Evolutionary conservation across 2,329 filamentous ascomycete genomes (phyloP), one percentile per base, ranked within the genome.

Genomic region (Fonsecaea erecta): DNA sequence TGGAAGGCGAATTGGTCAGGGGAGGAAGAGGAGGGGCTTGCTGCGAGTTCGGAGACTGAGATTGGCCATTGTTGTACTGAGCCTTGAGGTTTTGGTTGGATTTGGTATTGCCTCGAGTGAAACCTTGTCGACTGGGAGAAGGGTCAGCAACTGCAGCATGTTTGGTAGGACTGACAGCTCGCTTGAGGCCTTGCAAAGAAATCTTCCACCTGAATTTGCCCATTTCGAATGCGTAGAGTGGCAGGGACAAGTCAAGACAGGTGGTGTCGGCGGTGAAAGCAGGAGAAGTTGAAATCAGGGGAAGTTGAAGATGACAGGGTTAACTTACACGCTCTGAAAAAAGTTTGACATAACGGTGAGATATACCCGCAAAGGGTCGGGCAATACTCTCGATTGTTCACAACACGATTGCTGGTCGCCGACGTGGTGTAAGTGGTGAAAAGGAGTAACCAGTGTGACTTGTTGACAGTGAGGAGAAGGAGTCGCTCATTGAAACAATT

Each of bases 271-370:
- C 37, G 60, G 64, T 57, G 21, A 46, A 60, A 65, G 34, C 21
- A 59, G 64, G 32, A 5, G 16, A 53, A 24, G n/a, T 51, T 16
- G 52, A 58, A 35, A 28, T 37, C 60, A 32, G 34, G 61, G 30
- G 51, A 32, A 35, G 21, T 53, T 56, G 61, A 46, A 43, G 40
- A 53, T 40, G 46, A 12, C 52, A 32, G 64, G 37, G 58, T 21
- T 16, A 40, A 71, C 70, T 64, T 80, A 82, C 81, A 82, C 80
- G 70, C 79, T 81, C 73, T 81, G 80, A 60, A 82, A 81, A 71
- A 82, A 82, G 55, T 77, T 80, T 57, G 80, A 77, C 81, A 82
- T 82, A 60, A 62, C 77, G 64, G 62, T 59, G 51, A 32, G 40
- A 61, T 14, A 24, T 26, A 55, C 32, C 37, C 52, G 40, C 30